Evolutionary conservation across 2,329 filamentous ascomycete species (phyloP).

Genomic region (Raffaelea ambrosiae): DNA sequence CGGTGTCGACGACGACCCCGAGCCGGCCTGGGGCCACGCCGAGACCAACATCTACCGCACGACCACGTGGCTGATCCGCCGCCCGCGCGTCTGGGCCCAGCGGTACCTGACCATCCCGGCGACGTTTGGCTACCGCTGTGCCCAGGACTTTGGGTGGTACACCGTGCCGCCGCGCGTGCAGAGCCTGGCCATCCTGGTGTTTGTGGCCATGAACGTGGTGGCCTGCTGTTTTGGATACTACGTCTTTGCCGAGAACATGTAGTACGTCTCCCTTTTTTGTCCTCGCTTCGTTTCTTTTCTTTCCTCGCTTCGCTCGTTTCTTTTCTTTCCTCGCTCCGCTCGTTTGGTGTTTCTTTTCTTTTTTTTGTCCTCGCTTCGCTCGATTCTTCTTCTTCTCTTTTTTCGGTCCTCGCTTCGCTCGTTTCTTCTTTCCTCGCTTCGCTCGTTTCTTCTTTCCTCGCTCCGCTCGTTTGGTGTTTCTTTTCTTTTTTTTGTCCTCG

Average conservation of each 20-base stretch:
- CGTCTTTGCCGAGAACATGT: conserved; percentile 12
- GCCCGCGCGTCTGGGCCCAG: conserved; percentile 6
- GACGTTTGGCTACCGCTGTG: conserved; percentile 32
- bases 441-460: too few species aligned
- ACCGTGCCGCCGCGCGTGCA: conserved; percentile 15
- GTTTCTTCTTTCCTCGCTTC: too few species aligned
- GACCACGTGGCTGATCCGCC: neutral
- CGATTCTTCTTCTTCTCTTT: too few species aligned
- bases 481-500: too few species aligned
- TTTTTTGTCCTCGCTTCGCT: too few species aligned
- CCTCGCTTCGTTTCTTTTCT: neutral
- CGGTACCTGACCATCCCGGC: conserved; percentile 15
- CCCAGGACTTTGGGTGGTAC: conserved; percentile 31
- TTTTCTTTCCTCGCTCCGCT: neutral
- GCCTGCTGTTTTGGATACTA: conserved; percentile 10
- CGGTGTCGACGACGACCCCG: neutral
- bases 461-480: too few species aligned
- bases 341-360: neutral
- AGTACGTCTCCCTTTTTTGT: conserved; percentile 8
- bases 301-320: neutral
- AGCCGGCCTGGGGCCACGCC: neutral
- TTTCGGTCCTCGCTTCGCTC: too few species aligned
- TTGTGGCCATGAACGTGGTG: conserved; percentile 9
- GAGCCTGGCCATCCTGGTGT: conserved; percentile 9
- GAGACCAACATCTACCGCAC: too few species aligned